Evolutionary conservation across 805 yeast genomes (phyloP), one percentile per base, ranked within the genome.

Genomic region (Kodamaea leandrae): DNA sequence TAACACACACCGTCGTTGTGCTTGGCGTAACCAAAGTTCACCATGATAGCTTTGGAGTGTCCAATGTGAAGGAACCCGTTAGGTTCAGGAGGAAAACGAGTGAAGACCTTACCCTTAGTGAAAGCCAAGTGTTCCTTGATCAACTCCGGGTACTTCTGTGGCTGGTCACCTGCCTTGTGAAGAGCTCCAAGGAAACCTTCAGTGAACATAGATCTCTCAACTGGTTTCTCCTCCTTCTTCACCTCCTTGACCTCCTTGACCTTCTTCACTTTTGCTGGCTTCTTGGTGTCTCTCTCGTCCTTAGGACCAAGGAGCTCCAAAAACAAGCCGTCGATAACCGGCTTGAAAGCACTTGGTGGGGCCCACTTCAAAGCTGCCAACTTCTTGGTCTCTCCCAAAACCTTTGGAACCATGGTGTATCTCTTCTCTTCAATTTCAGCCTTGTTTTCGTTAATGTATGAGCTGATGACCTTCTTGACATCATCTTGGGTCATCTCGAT

Each of bases 41-140:
- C 96, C 79, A 93, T 86, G 60, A 93, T 91, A 39, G 99, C 99
- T 68, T 93, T 93, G 30, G 96, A 85, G 60, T 93, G 99, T 33
- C 99, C 99, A 63, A 93, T 91, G 63, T 93, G 99, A 58, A 93
- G 75, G 60, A 82, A 93, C 53, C 99, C 99, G 66, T 95, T 91
- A 30, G 99, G 99, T 68, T 93, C 99, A 4, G 99, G 99, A 35
- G 99, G 99, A 68, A 93, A 93, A 61, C 99, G 80, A 3, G 99
- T 93, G 54, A 78, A 81, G 20, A 91, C 98, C 57, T 77, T 74
- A 35, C 96, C 96, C 27, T 78, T 75, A 24, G 96, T 87, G 49
- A 78, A 79, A 42, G 75, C 78, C 53, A 88, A 71, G 62, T 93
- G 99, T 50, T 79, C 83, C 49, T 73, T 72, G 84, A 87, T 82